Evolutionary conservation across 2,329 filamentous ascomycete species (phyloP).

Genomic region (Paecilomyces formosus): DNA sequence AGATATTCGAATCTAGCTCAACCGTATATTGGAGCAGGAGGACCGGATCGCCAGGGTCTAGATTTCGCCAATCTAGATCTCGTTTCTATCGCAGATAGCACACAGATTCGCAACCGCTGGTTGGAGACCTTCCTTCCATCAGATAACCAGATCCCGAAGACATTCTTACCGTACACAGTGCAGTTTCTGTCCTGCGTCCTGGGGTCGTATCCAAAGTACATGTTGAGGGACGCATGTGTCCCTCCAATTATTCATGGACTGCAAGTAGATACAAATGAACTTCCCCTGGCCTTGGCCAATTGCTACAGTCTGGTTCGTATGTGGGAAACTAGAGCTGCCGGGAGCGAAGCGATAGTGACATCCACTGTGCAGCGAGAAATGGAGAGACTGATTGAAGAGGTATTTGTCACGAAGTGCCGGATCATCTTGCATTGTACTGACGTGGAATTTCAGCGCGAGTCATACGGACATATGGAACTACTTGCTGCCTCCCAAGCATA

Average conservation of each 20-base stretch:
- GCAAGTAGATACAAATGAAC: slow-evolving; percentile 7
- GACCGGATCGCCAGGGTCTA: not conserved
- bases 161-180: slow-evolving; percentile 13
- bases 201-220: slow-evolving; percentile 16
- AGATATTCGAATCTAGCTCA: slow-evolving; percentile 5
- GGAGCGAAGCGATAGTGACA: slow-evolving; percentile 18
- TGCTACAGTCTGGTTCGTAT: slow-evolving; percentile 21
- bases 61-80: slow-evolving; percentile 11
- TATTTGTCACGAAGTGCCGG: slow-evolving; percentile 1
- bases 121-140: slow-evolving; percentile 15
- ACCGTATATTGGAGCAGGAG: not conserved
- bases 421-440: not conserved
- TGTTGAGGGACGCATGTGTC: slow-evolving; percentile 8
- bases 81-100: slow-evolving; percentile 10
- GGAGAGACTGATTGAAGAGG: slow-evolving; percentile 11
- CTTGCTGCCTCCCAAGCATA: slow-evolving; percentile 47
- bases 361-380: slow-evolving; percentile 17
- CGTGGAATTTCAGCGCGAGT: slow-evolving; percentile 6
- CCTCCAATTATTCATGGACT: slow-evolving; percentile 19
- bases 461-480: slow-evolving; percentile 17
- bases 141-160: slow-evolving; percentile 12
- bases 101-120: slow-evolving; percentile 21
- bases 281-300: slow-evolving; percentile 13
- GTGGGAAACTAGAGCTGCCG: slow-evolving; percentile 16
- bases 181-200: slow-evolving; percentile 17